phyloP scores from a whole-genome alignment of 768 basidiomycete genomes.

The Tylopilus subfusipes region DNA sequence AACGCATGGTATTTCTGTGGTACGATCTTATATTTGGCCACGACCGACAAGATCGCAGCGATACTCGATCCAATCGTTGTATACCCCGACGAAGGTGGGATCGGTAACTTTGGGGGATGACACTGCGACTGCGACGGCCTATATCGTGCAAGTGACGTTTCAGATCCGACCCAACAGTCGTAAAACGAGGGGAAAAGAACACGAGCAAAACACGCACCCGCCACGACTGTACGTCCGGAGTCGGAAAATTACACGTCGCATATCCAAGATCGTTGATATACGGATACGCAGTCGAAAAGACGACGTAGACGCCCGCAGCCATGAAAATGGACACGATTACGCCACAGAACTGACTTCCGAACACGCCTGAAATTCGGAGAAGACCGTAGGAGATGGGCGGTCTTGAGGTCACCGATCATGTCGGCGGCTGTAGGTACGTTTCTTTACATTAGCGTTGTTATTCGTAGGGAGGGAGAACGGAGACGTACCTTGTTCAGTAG shows the following conservation, averaged over 20 bases:
- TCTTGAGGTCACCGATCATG: slow-evolving; percentile 68
- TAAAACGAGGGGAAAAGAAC: not conserved
- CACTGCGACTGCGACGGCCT: slow-evolving; percentile 18
- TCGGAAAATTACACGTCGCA: slow-evolving; percentile 15
- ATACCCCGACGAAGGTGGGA: slow-evolving; percentile 46
- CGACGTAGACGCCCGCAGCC: slow-evolving; percentile 52
- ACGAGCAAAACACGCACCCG: slow-evolving; percentile 5
- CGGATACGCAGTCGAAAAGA: slow-evolving; percentile 60
- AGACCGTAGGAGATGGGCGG: slow-evolving; percentile 63
- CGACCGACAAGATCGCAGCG: slow-evolving; percentile 40
- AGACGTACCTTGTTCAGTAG: slow-evolving; percentile 21
- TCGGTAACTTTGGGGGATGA: slow-evolving; percentile 29
- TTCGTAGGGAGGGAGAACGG: not conserved
- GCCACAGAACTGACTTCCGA: slow-evolving; percentile 56
- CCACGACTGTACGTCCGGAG: slow-evolving; percentile 26
- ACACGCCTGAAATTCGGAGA: slow-evolving; percentile 63
- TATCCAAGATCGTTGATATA: slow-evolving; percentile 45
- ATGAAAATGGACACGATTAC: slow-evolving; percentile 60
- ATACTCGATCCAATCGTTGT: slow-evolving; percentile 54
- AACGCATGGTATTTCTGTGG: slow-evolving; percentile 22
- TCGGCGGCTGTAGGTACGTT: slow-evolving; percentile 39
- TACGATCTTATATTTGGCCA: slow-evolving; percentile 35
- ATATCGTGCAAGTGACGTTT: not conserved
- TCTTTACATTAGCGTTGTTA: not conserved
- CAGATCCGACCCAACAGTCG: not conserved